phyloP scores from a whole-genome alignment of 177 flowering plant species.

The Tripterygium wilfordii region DNA sequence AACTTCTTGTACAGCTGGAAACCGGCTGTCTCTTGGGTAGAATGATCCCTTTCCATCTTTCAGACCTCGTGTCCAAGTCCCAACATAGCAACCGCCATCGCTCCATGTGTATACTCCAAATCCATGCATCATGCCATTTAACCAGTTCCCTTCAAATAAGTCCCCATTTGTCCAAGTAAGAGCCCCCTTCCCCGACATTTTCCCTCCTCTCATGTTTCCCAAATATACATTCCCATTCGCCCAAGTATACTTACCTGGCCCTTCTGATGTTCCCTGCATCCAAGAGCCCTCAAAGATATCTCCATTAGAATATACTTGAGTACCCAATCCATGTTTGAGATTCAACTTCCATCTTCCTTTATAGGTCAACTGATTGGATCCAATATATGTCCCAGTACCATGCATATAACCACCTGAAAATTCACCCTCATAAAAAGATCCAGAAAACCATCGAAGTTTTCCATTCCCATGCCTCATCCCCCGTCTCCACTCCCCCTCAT shows the following conservation, averaged over 20 bases:
- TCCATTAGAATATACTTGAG: constrained; percentile 70
- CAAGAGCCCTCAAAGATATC: constrained; percentile 94
- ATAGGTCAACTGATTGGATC: constrained; percentile 47
- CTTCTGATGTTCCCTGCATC: constrained; percentile 85
- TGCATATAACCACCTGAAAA: constrained; percentile 89
- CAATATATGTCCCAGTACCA: constrained; percentile 67
- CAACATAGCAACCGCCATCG: constrained; percentile 89
- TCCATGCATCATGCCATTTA: constrained; percentile 93
- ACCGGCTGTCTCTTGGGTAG: constrained; percentile 72
- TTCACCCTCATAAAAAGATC: constrained; percentile 85
- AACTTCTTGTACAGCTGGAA: constrained; percentile 63
- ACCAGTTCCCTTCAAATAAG: constrained; percentile 92
- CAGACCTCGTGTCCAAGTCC: constrained; percentile 90
- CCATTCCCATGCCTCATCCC: constrained; percentile 91
- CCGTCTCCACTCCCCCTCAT: constrained; percentile 91
- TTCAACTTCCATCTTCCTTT: constrained; percentile 85
- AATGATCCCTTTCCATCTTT: constrained; percentile 96
- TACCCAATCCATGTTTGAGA: constrained; percentile 90
- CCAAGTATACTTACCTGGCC: constrained; percentile 93
- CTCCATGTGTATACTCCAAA: constrained; percentile 90
- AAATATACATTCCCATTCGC: constrained; percentile 78
- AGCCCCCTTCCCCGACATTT: constrained; percentile 90
- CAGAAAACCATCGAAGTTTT: constrained; percentile 69
- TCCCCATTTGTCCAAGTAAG: constrained; percentile 94
- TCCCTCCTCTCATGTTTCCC: constrained; percentile 93